Base-by-base conservation (phyloP, 176 grass and related monocot genomes). In the Musa itinerans region DNA sequence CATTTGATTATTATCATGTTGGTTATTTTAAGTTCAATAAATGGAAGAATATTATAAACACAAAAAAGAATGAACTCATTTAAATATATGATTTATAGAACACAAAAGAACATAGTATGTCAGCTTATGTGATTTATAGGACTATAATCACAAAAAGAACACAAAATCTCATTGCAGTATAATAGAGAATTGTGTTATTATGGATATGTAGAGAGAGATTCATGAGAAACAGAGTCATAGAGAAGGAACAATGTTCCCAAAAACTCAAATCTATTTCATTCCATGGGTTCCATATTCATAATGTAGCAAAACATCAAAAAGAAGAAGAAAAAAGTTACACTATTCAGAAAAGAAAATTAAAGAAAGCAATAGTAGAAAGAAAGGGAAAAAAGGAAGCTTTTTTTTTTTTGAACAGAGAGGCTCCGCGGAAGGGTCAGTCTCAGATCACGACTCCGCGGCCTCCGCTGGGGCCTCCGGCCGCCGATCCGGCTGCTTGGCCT, bases 381-480 rank as follows among this genome's bases (percentile, higher is more conserved):
- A 65, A 15, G 21, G 12, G 12, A 43, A 68, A 68, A 68, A 68
- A 16, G 65, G 11, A 34, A 15, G 25, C 14, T 23, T 26, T 43
- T 68, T 68, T 67, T 67, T 43, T 43, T 43, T 43, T 43, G 29
- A 43, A 43, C 34, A 43, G 25, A 16, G 12, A 29, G 3, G 3
- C 16, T 14, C 0, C 1, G 10, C 2, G 15, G 15, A 9, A 21
- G 16, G 16, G n/a, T 9, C 7, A 21, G 19, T 13, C 50, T 53
- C 69, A 53, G 69, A 22, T 72, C 69, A 72, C 50, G 51, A 72
- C 14, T 72, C 69, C 9, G 50, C 34, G 11, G 69, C 26, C 65
- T 17, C 65, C 65, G 26, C 12, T 9, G 65, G 50, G 50, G 19
- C 50, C 49, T 22, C 51, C 78, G 23, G 57, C 49, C 52, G 77